Evolutionary conservation across 139 green algal species (phyloP).

Genomic region (Tetradesmus lagerheimii): DNA sequence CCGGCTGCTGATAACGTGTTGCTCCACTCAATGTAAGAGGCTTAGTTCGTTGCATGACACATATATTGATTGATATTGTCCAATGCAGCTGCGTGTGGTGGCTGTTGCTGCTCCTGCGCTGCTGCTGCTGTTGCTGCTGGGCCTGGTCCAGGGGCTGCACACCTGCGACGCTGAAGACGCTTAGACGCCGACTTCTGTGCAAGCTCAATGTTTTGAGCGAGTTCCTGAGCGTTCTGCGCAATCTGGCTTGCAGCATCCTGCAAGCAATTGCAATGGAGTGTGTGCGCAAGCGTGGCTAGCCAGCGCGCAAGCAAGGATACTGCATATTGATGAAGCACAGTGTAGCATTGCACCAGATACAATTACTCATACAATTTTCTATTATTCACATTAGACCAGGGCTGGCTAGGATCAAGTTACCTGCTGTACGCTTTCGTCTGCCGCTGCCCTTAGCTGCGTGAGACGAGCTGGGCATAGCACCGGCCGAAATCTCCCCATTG

Average conservation of each 20-base stretch:
- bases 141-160: neutral
- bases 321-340: neutral
- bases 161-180: conserved; percentile 40
- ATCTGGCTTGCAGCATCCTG: neutral
- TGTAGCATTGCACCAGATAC: neutral
- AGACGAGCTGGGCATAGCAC: neutral
- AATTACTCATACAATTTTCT: neutral
- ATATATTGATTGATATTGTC: too few relatives aligned
- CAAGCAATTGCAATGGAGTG: neutral
- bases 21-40: too few relatives aligned
- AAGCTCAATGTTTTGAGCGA: conserved; percentile 4
- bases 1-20: neutral
- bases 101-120: neutral
- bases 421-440: neutral
- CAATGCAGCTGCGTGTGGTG: neutral
- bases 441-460: neutral
- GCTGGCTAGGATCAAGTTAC: neutral
- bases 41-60: too few relatives aligned
- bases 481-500: neutral
- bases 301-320: neutral
- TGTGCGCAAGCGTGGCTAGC: neutral
- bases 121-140: neutral
- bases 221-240: neutral
- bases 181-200: conserved; percentile 22
- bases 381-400: neutral